Evolutionary conservation across 257 asterid genomes (phyloP).

Genomic region (Galeopsis tetrahit): DNA sequence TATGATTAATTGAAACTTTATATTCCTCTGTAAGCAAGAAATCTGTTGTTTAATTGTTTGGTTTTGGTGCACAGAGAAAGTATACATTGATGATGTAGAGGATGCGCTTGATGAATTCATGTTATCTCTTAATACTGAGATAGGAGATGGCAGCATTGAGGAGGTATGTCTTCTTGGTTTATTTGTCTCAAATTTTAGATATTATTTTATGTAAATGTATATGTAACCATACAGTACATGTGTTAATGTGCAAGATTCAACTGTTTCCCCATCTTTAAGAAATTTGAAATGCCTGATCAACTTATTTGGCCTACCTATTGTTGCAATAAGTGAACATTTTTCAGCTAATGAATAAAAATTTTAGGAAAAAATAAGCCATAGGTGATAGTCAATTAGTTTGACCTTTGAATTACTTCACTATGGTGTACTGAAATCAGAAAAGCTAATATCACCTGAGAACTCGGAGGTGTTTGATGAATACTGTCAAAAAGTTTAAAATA

Average conservation of each 20-base stretch:
- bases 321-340: neutral
- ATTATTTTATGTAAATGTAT: neutral
- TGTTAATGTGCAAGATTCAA: constrained; percentile 2
- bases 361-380: neutral
- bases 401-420: neutral
- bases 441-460: neutral
- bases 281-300: neutral
- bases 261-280: neutral
- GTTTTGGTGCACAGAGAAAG: constrained; percentile 42
- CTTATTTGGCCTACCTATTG: neutral
- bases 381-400: neutral
- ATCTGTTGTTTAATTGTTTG: constrained; percentile 10
- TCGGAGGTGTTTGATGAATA: neutral
- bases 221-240: neutral
- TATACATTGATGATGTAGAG: constrained; percentile 74
- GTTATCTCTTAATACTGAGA: constrained; percentile 56
- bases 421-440: neutral
- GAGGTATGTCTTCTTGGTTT: constrained; percentile 52
- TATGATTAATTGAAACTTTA: neutral
- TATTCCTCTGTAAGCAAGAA: neutral
- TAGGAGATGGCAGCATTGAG: constrained; percentile 75
- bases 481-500: neutral
- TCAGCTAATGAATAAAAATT: neutral
- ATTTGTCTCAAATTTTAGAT: neutral
- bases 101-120: constrained; percentile 69